These are phyloP conservation scores for Lentinula lateritia DNA, from an alignment of 768 basidiomycete genomes.

Conservation along the genomic window DNA sequence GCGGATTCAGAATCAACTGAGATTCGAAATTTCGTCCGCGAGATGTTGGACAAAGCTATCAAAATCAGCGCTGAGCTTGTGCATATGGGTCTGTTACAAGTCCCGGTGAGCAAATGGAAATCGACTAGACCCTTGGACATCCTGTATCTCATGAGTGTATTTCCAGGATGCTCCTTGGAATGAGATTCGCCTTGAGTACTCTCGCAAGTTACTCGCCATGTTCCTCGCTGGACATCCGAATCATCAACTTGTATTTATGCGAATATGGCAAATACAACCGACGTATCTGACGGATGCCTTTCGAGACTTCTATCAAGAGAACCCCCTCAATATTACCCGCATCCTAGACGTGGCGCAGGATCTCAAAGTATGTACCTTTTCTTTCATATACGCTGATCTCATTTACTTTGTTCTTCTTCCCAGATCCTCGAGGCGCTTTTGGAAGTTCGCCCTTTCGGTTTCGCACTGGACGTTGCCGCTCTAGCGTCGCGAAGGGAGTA, in stretches of 20 bases:
- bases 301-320: conserved; percentile 88
- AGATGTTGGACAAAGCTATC: conserved; percentile 91
- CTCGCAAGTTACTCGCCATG: conserved; percentile 78
- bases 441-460: conserved; percentile 81
- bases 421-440: conserved; percentile 92
- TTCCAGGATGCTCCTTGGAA: conserved; percentile 77
- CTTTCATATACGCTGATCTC: background rate
- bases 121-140: background rate
- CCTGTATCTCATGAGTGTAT: conserved; percentile 10
- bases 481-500: conserved; percentile 91
- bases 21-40: conserved; percentile 71
- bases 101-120: conserved; percentile 56
- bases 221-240: conserved; percentile 92
- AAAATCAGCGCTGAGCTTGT: conserved; percentile 93
- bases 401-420: conserved; percentile 4
- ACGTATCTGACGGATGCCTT: conserved; percentile 83
- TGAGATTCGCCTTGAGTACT: conserved; percentile 81
- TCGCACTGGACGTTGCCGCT: conserved; percentile 92
- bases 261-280: conserved; percentile 89
- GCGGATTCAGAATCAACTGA: conserved; percentile 69
- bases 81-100: conserved; percentile 87
- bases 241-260: conserved; percentile 95
- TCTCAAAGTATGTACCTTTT: conserved; percentile 61
- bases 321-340: conserved; percentile 87
- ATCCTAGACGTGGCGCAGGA: conserved; percentile 96